A percentile compares a stretch with the other conserved stretches of the same genome.
Conservation (phyloP, 139 green algal genomes). For the Chlamydomonas sp. region DNA sequence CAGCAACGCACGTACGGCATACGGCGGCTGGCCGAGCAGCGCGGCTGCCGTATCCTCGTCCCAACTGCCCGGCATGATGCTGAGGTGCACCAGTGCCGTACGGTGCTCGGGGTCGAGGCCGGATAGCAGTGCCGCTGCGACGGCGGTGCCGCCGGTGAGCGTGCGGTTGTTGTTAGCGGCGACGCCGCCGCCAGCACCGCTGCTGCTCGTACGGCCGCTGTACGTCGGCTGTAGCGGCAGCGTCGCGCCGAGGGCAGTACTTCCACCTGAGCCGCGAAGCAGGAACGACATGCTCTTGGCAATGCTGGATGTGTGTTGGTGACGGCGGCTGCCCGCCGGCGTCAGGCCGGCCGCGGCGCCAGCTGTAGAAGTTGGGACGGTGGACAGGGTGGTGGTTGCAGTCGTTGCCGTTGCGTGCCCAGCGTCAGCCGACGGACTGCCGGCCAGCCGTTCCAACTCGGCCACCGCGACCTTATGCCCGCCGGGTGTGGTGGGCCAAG, state of each 20-base stretch:
- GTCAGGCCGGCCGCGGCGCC: background rate
- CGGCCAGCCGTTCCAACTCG: too few relatives aligned
- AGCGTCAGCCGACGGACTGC: too few relatives aligned
- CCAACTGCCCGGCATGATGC: constrained; percentile 13
- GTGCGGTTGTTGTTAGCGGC: background rate
- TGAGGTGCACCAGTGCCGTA: constrained; percentile 9
- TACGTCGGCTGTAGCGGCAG: background rate
- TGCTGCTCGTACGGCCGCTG: background rate
- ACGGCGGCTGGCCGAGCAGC: constrained; percentile 36
- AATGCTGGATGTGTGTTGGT: background rate
- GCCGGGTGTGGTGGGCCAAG: too few relatives aligned
- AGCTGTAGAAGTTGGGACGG: background rate
- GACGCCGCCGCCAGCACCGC: background rate
- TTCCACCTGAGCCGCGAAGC: background rate
- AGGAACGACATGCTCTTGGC: constrained; percentile 24
- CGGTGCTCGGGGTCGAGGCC: constrained; percentile 13
- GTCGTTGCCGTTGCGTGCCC: too few relatives aligned
- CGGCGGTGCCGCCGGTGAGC: constrained; percentile 2
- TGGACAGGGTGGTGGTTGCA: too few relatives aligned
- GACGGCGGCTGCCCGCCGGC: background rate
- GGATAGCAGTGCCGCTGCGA: constrained; percentile 24
- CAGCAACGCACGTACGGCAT: constrained; percentile 27
- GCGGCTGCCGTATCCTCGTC: constrained; percentile 37
- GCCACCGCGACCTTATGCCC: too few relatives aligned
- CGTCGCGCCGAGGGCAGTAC: background rate